These are phyloP conservation scores for Leccinum olivaceopallidum DNA, from an alignment of 768 basidiomycete species.

Conservation along the genomic window DNA sequence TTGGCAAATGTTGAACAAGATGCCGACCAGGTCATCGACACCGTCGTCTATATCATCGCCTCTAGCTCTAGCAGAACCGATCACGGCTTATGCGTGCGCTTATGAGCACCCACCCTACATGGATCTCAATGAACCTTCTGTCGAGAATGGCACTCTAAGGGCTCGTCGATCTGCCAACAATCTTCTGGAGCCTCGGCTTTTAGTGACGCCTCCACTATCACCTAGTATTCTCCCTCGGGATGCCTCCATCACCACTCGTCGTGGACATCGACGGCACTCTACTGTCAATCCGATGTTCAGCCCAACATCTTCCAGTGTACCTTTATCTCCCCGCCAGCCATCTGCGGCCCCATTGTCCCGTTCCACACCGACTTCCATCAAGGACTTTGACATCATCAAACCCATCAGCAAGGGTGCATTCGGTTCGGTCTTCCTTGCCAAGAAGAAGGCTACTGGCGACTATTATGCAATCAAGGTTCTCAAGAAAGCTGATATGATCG, in stretches of 20 bases:
- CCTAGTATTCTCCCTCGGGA: conserved; percentile 58
- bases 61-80: conserved; percentile 81
- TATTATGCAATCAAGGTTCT: conserved; percentile 99
- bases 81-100: conserved; percentile 64
- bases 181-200: conserved; percentile 62
- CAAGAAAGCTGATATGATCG: conserved; percentile 99
- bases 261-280: conserved; percentile 70
- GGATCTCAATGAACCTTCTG: conserved; percentile 57
- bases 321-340: conserved; percentile 86
- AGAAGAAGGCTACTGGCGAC: conserved; percentile 97
- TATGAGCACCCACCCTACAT: conserved; percentile 66
- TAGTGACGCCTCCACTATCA: conserved; percentile 76
- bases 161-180: conserved; percentile 67
- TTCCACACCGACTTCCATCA: conserved; percentile 88
- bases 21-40: conserved; percentile 82
- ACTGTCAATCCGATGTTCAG: conserved; percentile 63
- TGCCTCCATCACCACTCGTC: conserved; percentile 43
- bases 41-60: conserved; percentile 89
- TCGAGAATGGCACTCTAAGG: conserved; percentile 47
- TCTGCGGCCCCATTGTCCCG: conserved; percentile 76
- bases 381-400: conserved; percentile 99
- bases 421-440: conserved; percentile 96
- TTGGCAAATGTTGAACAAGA: conserved; percentile 41
- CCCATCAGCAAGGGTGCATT: conserved; percentile 99
- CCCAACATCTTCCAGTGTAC: conserved; percentile 49